Percentiles rank a stretch among this genome's conserved stretches.
Conservation (phyloP, 2,329 filamentous ascomycete species). For the Lachnellula willkommii region DNA sequence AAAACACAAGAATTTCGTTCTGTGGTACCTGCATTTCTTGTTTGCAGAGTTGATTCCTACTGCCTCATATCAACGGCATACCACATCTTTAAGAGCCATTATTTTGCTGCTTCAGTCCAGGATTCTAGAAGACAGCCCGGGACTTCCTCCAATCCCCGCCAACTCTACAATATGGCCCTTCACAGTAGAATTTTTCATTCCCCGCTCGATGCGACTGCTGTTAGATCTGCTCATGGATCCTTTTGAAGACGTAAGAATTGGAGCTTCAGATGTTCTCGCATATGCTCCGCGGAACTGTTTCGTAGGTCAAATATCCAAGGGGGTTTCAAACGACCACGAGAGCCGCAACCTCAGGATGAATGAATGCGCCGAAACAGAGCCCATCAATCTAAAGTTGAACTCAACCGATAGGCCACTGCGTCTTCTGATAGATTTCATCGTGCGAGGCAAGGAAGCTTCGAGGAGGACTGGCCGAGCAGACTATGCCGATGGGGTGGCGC, state of each 20-base stretch:
- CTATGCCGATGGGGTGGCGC: conserved; percentile 85
- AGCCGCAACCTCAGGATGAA: background rate
- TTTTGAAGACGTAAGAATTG: conserved; percentile 81
- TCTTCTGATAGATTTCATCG: conserved; percentile 44
- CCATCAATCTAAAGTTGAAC: background rate
- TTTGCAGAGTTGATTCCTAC: conserved; percentile 70
- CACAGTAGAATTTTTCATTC: conserved; percentile 35
- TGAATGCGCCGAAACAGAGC: too few species aligned
- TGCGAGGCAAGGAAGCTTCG: conserved; percentile 52
- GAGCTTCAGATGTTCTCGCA: conserved; percentile 47
- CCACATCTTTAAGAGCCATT: conserved; percentile 70
- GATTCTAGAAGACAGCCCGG: conserved; percentile 21
- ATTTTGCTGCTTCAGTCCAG: conserved; percentile 52
- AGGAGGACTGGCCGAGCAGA: conserved; percentile 76
- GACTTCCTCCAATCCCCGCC: background rate
- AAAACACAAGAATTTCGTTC: conserved; percentile 60
- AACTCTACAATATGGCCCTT: conserved; percentile 26
- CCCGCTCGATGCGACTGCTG: conserved; percentile 56
- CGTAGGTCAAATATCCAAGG: background rate
- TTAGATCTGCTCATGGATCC: conserved; percentile 80
- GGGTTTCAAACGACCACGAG: background rate
- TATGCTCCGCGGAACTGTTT: conserved; percentile 39
- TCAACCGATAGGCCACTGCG: conserved; percentile 1
- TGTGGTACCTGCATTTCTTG: conserved; percentile 70
- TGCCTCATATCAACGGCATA: conserved; percentile 84